phyloP scores from a whole-genome alignment of 176 grass and related monocot species.

The Guadua angustifolia region DNA sequence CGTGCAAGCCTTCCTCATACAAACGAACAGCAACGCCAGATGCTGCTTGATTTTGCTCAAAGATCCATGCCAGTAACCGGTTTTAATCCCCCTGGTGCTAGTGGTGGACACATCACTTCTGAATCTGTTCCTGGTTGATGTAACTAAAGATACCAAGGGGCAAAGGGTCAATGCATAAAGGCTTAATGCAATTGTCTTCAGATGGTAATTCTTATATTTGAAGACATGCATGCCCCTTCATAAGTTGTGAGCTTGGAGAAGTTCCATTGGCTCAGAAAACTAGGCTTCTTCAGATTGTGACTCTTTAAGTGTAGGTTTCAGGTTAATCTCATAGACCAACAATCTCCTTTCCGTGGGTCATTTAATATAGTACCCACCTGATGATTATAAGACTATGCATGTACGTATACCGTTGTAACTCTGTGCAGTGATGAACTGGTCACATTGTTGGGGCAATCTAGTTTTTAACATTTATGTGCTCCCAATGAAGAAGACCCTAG shows the following conservation, averaged over 20 bases:
- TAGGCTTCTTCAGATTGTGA: conserved; percentile 56
- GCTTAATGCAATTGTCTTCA: conserved; percentile 29
- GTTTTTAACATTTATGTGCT: conserved; percentile 51
- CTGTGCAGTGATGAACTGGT: conserved; percentile 49
- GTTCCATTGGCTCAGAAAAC: conserved; percentile 47
- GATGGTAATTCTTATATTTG: conserved; percentile 47
- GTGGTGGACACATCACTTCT: conserved; percentile 56
- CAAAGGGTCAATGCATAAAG: conserved; percentile 17
- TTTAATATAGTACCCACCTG: conserved; percentile 58
- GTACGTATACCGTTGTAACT: conserved; percentile 58
- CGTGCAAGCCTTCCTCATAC: conserved; percentile 94
- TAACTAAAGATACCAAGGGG: conserved; percentile 18
- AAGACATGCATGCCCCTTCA: conserved; percentile 39
- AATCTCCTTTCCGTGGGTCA: conserved; percentile 47
- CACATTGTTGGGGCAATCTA: conserved; percentile 50
- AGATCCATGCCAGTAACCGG: conserved; percentile 65
- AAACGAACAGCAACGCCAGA: conserved; percentile 77
- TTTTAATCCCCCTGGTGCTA: conserved; percentile 63
- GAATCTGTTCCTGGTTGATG: conserved; percentile 87
- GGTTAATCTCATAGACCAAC: conserved; percentile 52
- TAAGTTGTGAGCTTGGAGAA: conserved; percentile 51
- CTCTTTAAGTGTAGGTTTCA: conserved; percentile 62
- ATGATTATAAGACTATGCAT: conserved; percentile 53
- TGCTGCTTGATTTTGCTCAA: conserved; percentile 90
- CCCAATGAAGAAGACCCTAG: conserved; percentile 43